Base-by-base conservation (phyloP, 179 eudicot species). In the Silene coronaria region DNA sequence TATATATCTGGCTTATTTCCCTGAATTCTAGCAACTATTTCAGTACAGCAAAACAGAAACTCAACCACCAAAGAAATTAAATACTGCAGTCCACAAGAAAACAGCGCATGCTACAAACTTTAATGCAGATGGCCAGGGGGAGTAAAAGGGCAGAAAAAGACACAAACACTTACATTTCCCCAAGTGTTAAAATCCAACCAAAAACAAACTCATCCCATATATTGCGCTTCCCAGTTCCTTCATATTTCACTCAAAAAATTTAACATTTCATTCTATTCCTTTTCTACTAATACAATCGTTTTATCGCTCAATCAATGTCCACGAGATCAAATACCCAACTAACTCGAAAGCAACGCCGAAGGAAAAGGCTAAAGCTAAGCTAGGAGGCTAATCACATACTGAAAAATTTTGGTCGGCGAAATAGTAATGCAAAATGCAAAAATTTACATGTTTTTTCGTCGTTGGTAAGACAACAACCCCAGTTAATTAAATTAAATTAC, bases 111-210 rank as follows among this genome's bases (percentile, higher is more conserved):
- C 57, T 68, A 72, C 67, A 19, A 45, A 70, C 59, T 75, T 78
- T 71, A 81, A 65, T 79, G 82, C 80, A 34, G 71, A 57, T 61
- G 64, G 76, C 73, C 67, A 7, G 72, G 74, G 74, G 59, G 45
- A 78, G 32, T 28, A 14, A 53, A 55, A 34, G 21, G 21, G 61
- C 75, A 73, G 48, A 66, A 48, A 36, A 67, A 38, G 19, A 61
- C 74, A 34, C 38, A 23, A 10, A n/a, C 21, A 63, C 72, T 53
- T 14, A n/a, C 3, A n/a, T 6, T 23, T 24, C 10, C 36, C 14
- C 22, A 70, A 42, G 59, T 70, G 73, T 70, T 34, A 36, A 28
- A 1, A 8, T 34, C 24, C 28, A 36, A 67, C 69, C 21, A 67
- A 19, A 67, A 67, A 42, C 71, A 67, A 67, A 69, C 57, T 42